phyloP scores from a whole-genome alignment of 2,329 filamentous ascomycete species.

The Lasiodiplodia sp. region DNA sequence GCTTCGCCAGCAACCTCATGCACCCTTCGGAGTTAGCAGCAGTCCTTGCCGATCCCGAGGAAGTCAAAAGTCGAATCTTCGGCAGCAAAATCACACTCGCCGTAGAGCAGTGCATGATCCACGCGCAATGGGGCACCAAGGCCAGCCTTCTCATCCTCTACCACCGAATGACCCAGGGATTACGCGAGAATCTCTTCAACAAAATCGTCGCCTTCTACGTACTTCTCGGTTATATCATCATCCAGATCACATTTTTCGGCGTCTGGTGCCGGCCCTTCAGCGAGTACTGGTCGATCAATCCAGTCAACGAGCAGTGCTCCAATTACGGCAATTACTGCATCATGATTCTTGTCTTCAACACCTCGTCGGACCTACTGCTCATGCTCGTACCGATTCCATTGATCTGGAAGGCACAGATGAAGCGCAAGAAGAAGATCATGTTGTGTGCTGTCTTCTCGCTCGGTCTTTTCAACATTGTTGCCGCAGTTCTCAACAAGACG shows the following conservation, averaged over 20 bases:
- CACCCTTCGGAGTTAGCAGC: slow-evolving; percentile 16
- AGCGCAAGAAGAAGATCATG: slow-evolving; percentile 29
- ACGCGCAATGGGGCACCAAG: slow-evolving; percentile 16
- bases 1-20: slow-evolving; percentile 32
- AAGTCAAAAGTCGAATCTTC: slow-evolving; percentile 45
- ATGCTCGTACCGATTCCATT: slow-evolving; percentile 31
- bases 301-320: slow-evolving; percentile 31
- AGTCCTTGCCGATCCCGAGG: slow-evolving; percentile 31
- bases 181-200: slow-evolving; percentile 29
- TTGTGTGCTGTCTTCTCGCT: slow-evolving; percentile 51
- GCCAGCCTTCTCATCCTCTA: slow-evolving; percentile 29
- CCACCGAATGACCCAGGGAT: slow-evolving; percentile 28
- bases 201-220: slow-evolving; percentile 31
- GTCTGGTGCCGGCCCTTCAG: slow-evolving; percentile 33
- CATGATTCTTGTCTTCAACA: slow-evolving; percentile 33
- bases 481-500: slow-evolving; percentile 58
- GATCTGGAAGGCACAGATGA: slow-evolving; percentile 30
- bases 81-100: slow-evolving; percentile 46
- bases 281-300: slow-evolving; percentile 33
- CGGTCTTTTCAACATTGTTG: slow-evolving; percentile 56
- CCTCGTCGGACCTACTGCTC: slow-evolving; percentile 32
- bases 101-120: slow-evolving; percentile 40
- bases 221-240: slow-evolving; percentile 30
- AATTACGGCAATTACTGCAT: slow-evolving; percentile 33
- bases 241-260: slow-evolving; percentile 33